Conservation (phyloP, 1,284 basidiomycete species). For the Trametes sp. region DNA sequence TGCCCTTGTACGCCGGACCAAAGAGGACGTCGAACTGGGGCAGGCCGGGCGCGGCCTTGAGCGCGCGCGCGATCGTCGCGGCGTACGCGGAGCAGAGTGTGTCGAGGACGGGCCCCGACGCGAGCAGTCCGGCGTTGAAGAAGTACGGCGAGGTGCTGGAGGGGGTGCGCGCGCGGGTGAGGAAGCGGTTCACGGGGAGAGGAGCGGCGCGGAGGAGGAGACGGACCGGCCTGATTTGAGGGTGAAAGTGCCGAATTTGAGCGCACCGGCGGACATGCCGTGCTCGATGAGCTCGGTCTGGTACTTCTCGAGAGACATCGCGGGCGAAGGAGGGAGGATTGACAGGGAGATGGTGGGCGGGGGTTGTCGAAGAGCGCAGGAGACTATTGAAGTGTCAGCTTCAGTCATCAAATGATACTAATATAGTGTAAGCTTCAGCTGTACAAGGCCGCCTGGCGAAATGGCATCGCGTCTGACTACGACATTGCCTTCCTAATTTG, state of each 20-base stretch:
- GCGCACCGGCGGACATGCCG: conserved; percentile 63
- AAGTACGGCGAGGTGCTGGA: conserved; percentile 93
- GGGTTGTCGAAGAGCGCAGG: no score
- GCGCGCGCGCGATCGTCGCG: conserved; percentile 64
- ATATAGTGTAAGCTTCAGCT: no score
- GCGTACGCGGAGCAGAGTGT: conserved; percentile 91
- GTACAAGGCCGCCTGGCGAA: conserved; percentile 81
- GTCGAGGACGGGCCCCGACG: conserved; percentile 83
- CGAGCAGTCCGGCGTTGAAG: conserved; percentile 93
- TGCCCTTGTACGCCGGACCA: conserved; percentile 98
- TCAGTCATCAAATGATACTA: no score
- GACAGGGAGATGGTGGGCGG: background rate
- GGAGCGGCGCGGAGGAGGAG: conserved; percentile 3
- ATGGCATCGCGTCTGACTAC: conserved; percentile 86
- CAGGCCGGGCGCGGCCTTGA: conserved; percentile 51
- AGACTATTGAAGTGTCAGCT: no score
- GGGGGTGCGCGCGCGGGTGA: background rate
- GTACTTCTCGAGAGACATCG: conserved; percentile 44
- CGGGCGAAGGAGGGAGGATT: background rate
- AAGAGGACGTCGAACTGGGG: conserved; percentile 91
- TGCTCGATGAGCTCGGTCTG: conserved; percentile 57
- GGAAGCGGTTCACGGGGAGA: conserved; percentile 8
- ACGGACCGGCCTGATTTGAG: conserved; percentile 94
- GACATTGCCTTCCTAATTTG: conserved; percentile 41
- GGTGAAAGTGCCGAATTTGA: conserved; percentile 91